These are phyloP conservation scores for Xylaria arbuscula DNA, from an alignment of 2,329 filamentous ascomycete genomes.

Conservation along the genomic window DNA sequence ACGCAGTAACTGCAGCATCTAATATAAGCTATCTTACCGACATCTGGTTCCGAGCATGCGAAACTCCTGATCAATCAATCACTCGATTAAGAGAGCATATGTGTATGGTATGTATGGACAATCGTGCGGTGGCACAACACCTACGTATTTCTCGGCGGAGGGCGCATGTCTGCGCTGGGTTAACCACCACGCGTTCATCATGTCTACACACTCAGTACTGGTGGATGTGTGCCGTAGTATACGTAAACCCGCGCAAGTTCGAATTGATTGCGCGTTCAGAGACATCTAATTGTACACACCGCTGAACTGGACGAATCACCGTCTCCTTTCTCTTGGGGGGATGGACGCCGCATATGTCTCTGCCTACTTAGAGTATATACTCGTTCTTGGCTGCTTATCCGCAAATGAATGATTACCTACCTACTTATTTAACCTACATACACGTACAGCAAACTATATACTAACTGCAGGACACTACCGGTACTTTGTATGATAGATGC, in stretches of 20 bases:
- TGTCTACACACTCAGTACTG: not conserved
- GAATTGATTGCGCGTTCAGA: constrained; percentile 28
- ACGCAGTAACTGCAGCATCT: too few species aligned
- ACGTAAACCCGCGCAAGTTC: not conserved
- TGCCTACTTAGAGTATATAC: not conserved
- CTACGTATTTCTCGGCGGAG: constrained; percentile 10
- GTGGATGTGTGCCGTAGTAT: not conserved
- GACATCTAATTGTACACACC: constrained; percentile 15
- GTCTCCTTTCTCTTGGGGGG: constrained; percentile 12
- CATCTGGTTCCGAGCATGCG: constrained; percentile 33
- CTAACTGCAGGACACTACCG: constrained; percentile 14
- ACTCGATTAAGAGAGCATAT: not conserved
- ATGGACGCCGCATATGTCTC: not conserved
- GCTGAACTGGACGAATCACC: constrained; percentile 13
- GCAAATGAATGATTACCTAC: constrained; percentile 4
- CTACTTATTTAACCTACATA: constrained; percentile 3
- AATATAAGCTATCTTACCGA: not conserved
- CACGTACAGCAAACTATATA: not conserved
- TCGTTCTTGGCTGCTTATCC: not conserved
- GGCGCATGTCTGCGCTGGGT: not conserved
- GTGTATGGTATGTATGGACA: not conserved
- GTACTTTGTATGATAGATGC: not conserved
- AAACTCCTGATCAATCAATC: constrained; percentile 36
- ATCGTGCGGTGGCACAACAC: constrained; percentile 26
- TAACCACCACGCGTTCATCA: constrained; percentile 16